Evolutionary conservation across 768 basidiomycete species (phyloP).

Genomic region (Hericium coralloides): DNA sequence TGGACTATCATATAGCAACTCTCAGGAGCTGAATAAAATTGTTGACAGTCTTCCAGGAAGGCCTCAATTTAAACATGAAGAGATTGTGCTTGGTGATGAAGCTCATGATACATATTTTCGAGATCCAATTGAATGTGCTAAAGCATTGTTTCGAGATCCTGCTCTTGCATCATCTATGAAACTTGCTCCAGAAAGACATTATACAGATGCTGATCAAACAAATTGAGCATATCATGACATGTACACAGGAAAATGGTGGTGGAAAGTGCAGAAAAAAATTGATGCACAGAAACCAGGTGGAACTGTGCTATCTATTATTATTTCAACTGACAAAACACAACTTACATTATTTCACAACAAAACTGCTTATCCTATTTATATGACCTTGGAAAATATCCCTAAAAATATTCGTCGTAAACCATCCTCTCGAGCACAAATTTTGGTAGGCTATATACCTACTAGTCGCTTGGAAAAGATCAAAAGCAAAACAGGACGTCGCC

Average conservation of each 20-base stretch:
- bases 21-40: neutral
- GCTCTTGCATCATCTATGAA: neutral
- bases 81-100: neutral
- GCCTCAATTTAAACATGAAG: neutral
- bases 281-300: neutral
- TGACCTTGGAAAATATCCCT: slow-evolving; percentile 14
- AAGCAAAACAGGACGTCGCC: slow-evolving; percentile 1
- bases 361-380: slow-evolving; percentile 9
- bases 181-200: neutral
- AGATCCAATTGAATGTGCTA: neutral
- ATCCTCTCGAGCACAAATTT: slow-evolving; percentile 10
- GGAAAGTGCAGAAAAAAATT: neutral
- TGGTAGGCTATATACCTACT: slow-evolving; percentile 23
- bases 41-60: neutral
- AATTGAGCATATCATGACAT: neutral
- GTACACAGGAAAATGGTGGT: slow-evolving; percentile 3
- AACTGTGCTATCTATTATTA: slow-evolving; percentile 7
- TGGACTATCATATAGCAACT: neutral
- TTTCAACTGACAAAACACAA: slow-evolving; percentile 11
- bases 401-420: slow-evolving; percentile 15
- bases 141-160: neutral
- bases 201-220: neutral
- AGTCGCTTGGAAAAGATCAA: slow-evolving; percentile 9
- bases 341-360: slow-evolving; percentile 4
- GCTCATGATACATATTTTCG: neutral